A percentile compares a stretch with the other conserved stretches of the same genome.
phyloP scores from a whole-genome alignment of 2,329 filamentous ascomycete species.

The Truncatella angustata region DNA sequence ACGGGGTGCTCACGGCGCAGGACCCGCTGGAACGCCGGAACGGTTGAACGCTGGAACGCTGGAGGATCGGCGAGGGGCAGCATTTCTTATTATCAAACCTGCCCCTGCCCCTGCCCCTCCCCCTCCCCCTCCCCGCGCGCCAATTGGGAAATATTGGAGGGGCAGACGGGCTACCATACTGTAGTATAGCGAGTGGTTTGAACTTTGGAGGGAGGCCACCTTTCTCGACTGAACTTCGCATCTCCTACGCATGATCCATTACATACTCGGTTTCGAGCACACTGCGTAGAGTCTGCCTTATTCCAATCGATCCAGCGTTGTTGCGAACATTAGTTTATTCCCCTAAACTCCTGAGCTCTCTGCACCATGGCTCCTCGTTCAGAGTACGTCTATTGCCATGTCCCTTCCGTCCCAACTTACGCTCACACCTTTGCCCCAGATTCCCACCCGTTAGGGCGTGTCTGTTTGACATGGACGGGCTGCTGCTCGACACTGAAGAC shows the following conservation, averaged over 20 bases:
- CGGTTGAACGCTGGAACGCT: neutral
- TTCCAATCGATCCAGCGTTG: no score
- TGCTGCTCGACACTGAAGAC: slow-evolving; percentile 92
- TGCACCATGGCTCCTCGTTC: slow-evolving; percentile 41
- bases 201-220: no score
- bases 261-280: no score
- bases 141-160: neutral
- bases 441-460: slow-evolving; percentile 83
- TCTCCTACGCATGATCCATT: no score
- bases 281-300: no score
- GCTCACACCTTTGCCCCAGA: slow-evolving; percentile 38
- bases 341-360: neutral
- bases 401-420: neutral
- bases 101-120: neutral
- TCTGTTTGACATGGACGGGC: slow-evolving; percentile 98
- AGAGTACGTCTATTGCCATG: slow-evolving; percentile 33
- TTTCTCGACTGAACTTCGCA: no score
- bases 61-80: neutral
- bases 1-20: no score
- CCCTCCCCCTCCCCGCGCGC: neutral
- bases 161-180: no score
- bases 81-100: no score
- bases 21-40: no score
- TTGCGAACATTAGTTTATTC: no score
- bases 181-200: no score